Percentiles rank a stretch among this genome's conserved stretches.
phyloP scores from a whole-genome alignment of 2,329 filamentous ascomycete genomes.

The Diaporthe amygdali region DNA sequence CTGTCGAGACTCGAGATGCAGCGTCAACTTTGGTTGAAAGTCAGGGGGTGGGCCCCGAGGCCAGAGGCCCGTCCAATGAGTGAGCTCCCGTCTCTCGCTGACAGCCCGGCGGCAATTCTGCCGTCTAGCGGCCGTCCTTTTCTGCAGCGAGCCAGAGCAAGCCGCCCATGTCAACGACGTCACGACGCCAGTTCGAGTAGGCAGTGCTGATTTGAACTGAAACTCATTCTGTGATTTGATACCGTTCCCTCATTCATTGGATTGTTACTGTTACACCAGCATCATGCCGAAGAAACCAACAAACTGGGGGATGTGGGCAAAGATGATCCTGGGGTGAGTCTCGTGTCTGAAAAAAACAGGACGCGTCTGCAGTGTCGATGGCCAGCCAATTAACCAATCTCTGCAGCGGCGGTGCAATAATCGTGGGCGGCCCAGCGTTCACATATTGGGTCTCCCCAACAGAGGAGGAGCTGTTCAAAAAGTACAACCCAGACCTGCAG shows the following conservation, averaged over 20 bases:
- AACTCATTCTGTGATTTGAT: conserved; percentile 8
- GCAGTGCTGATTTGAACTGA: not conserved
- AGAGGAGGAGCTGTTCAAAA: conserved; percentile 90
- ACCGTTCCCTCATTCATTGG: not conserved
- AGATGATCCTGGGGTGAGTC: conserved; percentile 74
- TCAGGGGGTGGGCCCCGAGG: not conserved
- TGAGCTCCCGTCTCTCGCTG: conserved; percentile 9
- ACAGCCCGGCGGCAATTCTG: conserved; percentile 16
- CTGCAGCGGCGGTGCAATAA: conserved; percentile 70
- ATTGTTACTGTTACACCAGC: not conserved
- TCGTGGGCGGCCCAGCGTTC: conserved; percentile 84
- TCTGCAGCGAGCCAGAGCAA: not conserved
- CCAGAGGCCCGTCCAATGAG: conserved; percentile 8
- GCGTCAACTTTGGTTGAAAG: conserved; percentile 1
- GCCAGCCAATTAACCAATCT: conserved; percentile 19
- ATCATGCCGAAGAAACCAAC: conserved; percentile 51
- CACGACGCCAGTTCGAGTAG: conserved; percentile 6
- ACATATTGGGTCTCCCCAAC: conserved; percentile 81
- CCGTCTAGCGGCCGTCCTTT: conserved; percentile 18
- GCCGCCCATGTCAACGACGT: conserved; percentile 9
- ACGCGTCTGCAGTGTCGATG: conserved; percentile 22
- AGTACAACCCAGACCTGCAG: conserved; percentile 94
- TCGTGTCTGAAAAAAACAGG: not conserved
- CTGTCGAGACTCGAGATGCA: not conserved
- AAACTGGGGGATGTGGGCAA: conserved; percentile 66